Base-by-base conservation (phyloP, 2,329 filamentous ascomycete genomes). In the Blastomyces silverae region DNA sequence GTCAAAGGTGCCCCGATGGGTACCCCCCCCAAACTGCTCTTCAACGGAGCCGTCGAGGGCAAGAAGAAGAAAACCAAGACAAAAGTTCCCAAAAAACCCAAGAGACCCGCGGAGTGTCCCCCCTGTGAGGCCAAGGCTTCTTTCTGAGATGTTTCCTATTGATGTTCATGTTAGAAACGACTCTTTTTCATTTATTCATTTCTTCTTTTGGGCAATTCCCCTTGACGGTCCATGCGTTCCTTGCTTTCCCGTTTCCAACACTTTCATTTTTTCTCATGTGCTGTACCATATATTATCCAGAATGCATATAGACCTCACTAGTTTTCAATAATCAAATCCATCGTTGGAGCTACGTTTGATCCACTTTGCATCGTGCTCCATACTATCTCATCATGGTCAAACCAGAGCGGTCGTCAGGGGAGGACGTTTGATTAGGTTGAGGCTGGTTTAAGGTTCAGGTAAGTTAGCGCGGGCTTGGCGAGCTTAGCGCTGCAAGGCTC, bases 1-100 rank as follows among this genome's bases (percentile, higher is more conserved):
- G 67, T 74, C 65, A 67, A 62, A 17, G 65, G 68, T 65, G 66
- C 67, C 11, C 65, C 67, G 34, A 48, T 66, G 28, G 70, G 68
- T 50, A 75, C 72, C 67, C 70, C 70, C n/a, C 72, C 70, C 63
- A 62, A 68, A 57, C 70, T 75, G 65, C 71, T 72, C 15, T 75
- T 69, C 64, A 75, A 74, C 63, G 73, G 73, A 55, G 52, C 4
- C 39, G n/a, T n/a, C 39, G 7, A 2, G n/a, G 17, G 17, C 44
- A 5, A n/a, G n/a, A n/a, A n/a, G n/a, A n/a, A n/a, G 20, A 20
- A 8, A 22, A n/a, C 46, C 48, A 52, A 1, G 3, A 11, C 22
- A 11, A 22, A 44, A 17, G 4, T 13, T 15, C 13, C 42, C 42
- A 15, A 42, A 13, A 15, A 11, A n/a, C n/a, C n/a, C 39, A 13